phyloP scores from a whole-genome alignment of 768 basidiomycete species.

The Mycena latifolia region DNA sequence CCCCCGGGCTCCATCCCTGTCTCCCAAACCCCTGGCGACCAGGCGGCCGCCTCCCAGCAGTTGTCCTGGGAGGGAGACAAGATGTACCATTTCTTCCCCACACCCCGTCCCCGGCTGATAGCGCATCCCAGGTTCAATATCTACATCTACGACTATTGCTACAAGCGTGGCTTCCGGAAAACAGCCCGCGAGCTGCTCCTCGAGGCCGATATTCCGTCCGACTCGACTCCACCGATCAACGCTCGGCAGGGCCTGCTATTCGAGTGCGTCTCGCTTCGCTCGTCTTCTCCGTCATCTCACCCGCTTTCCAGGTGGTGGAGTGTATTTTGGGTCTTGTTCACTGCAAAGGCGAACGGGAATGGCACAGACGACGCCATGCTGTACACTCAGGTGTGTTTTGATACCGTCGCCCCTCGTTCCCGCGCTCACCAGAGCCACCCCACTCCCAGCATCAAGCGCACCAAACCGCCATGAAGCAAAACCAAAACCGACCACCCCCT shows the following conservation, averaged over 20 bases:
- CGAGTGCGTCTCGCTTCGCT: constrained; percentile 65
- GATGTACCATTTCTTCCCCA: constrained; percentile 61
- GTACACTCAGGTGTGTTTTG: constrained; percentile 74
- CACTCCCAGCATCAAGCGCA: constrained; percentile 55
- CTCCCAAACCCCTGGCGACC: constrained; percentile 34
- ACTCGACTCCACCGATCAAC: constrained; percentile 82
- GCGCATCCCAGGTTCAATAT: constrained; percentile 80
- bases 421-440: constrained; percentile 21
- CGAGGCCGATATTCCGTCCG: constrained; percentile 75
- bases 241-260: constrained; percentile 87
- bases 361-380: constrained; percentile 80
- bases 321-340: constrained; percentile 89
- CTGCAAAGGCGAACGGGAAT: constrained; percentile 77
- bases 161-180: constrained; percentile 81
- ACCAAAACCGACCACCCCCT: constrained; percentile 39
- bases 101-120: constrained; percentile 17
- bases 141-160: constrained; percentile 89
- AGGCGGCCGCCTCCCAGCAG: constrained; percentile 30
- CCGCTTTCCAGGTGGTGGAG: constrained; percentile 80
- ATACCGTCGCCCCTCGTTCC: constrained; percentile 23
- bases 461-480: constrained; percentile 37
- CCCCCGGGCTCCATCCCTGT: constrained; percentile 22
- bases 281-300: constrained; percentile 28
- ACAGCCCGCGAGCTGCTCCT: constrained; percentile 74
- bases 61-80: constrained; percentile 88